Conservation (phyloP, 352 stramenopile genomes). For the Phytophthora ramorum region DNA sequence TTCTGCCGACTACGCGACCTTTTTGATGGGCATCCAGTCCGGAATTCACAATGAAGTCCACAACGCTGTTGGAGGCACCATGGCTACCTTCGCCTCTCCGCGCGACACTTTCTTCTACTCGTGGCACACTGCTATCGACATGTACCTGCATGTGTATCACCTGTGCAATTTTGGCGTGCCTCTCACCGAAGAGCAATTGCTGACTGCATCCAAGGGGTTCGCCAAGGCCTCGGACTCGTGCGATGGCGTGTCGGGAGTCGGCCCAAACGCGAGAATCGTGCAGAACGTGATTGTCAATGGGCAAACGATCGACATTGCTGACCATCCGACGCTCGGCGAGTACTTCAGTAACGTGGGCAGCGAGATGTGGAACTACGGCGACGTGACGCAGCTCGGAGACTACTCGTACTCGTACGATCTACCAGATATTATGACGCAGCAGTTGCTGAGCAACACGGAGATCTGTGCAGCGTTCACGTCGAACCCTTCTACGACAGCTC, state of each 20-base stretch:
- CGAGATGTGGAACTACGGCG: slow-evolving; percentile 61
- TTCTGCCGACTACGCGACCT: slow-evolving; percentile 56
- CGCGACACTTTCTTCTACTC: slow-evolving; percentile 66
- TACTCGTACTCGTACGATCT: slow-evolving; percentile 74
- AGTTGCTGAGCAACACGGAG: slow-evolving; percentile 58
- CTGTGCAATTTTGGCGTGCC: slow-evolving; percentile 53
- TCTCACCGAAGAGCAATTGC: slow-evolving; percentile 40
- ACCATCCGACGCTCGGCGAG: slow-evolving; percentile 58
- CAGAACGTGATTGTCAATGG: slow-evolving; percentile 42
- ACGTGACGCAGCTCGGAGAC: slow-evolving; percentile 53
- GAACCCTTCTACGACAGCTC: neutral
- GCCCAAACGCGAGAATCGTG: slow-evolving; percentile 37
- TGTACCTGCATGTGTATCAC: slow-evolving; percentile 61
- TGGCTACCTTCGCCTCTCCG: slow-evolving; percentile 55
- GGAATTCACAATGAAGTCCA: slow-evolving; percentile 65
- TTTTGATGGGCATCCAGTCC: slow-evolving; percentile 60
- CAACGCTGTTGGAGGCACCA: slow-evolving; percentile 47
- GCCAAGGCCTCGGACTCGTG: slow-evolving; percentile 38
- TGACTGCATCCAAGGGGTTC: slow-evolving; percentile 50
- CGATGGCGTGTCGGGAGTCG: slow-evolving; percentile 42
- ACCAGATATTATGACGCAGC: slow-evolving; percentile 51
- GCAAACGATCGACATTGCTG: slow-evolving; percentile 40
- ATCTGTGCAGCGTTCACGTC: slow-evolving; percentile 53
- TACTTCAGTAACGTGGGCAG: slow-evolving; percentile 56
- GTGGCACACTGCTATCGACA: slow-evolving; percentile 63